Conservation (phyloP, 345 rosid species). For the Citrus cavaleriei region DNA sequence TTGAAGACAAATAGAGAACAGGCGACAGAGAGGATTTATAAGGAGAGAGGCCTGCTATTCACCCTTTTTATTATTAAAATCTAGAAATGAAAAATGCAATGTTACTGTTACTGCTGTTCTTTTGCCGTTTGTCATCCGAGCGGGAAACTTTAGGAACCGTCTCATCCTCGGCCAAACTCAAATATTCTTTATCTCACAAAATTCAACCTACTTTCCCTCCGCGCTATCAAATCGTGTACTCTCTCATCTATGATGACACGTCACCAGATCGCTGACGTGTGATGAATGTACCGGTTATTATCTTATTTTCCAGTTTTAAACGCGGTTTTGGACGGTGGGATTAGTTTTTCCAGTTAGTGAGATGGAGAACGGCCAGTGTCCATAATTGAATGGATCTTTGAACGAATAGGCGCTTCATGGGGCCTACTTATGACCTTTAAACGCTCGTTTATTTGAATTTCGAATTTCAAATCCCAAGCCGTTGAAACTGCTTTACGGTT, state of each 20-base stretch:
- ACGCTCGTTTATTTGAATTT: slow-evolving; percentile 9
- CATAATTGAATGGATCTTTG: not conserved
- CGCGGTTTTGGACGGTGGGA: not conserved
- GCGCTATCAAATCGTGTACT: not conserved
- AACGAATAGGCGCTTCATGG: not conserved
- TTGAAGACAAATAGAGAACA: not conserved
- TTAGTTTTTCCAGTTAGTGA: not conserved
- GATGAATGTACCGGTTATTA: not conserved
- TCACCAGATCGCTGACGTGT: not conserved
- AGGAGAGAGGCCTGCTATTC: not conserved
- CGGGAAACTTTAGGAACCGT: slow-evolving; percentile 25
- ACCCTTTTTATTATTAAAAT: not conserved
- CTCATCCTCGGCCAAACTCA: not conserved
- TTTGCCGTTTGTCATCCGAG: slow-evolving; percentile 4
- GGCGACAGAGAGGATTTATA: slow-evolving; percentile 3
- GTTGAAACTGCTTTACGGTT: slow-evolving; percentile 16
- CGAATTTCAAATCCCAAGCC: slow-evolving; percentile 11
- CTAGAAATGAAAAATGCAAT: too few species aligned
- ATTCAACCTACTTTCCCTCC: not conserved
- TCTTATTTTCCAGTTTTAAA: not conserved
- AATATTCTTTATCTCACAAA: not conserved
- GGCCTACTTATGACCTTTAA: not conserved
- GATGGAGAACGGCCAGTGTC: not conserved
- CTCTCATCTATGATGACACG: not conserved
- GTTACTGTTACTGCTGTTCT: not conserved